phyloP scores from a whole-genome alignment of 805 yeast species.

The Candida loeiensis region DNA sequence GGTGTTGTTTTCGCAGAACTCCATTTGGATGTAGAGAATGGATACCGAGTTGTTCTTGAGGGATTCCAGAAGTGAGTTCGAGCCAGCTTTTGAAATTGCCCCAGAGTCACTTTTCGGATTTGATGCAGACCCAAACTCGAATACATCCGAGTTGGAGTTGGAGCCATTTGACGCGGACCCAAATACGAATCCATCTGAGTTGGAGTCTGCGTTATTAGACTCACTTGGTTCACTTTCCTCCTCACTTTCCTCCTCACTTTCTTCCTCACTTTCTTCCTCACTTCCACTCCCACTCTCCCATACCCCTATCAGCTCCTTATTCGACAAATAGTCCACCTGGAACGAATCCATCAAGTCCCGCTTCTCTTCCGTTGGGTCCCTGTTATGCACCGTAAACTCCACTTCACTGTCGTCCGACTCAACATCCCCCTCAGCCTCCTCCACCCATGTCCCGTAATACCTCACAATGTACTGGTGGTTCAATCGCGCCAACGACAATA shows the following conservation, averaged over 20 bases:
- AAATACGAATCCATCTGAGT: too few species aligned
- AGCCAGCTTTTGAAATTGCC: too few species aligned
- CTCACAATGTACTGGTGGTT: conserved; percentile 96
- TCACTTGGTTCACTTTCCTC: conserved; percentile 6
- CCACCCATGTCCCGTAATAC: conserved; percentile 97
- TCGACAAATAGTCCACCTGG: conserved; percentile 1
- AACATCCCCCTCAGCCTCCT: conserved; percentile 46
- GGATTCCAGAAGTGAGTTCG: too few species aligned
- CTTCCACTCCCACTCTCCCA: conserved; percentile 1
- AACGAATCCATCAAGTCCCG: background rate
- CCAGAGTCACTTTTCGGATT: background rate
- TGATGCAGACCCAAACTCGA: background rate
- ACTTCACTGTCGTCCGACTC: conserved; percentile 21
- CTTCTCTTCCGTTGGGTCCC: background rate
- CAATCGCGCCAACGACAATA: conserved; percentile 82
- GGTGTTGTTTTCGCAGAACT: conserved; percentile 94
- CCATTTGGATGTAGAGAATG: conserved; percentile 94
- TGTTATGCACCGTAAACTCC: conserved; percentile 10
- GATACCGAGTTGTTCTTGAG: conserved; percentile 37
- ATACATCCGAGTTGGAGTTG: too few species aligned
- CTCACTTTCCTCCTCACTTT: conserved; percentile 8
- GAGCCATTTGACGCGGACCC: too few species aligned
- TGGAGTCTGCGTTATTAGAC: too few species aligned
- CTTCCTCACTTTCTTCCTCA: conserved; percentile 4
- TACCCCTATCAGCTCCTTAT: background rate